Evolutionary conservation across 148 eudicot genomes (phyloP), one percentile per base, ranked within the genome.

Genomic region (Drosera capensis): DNA sequence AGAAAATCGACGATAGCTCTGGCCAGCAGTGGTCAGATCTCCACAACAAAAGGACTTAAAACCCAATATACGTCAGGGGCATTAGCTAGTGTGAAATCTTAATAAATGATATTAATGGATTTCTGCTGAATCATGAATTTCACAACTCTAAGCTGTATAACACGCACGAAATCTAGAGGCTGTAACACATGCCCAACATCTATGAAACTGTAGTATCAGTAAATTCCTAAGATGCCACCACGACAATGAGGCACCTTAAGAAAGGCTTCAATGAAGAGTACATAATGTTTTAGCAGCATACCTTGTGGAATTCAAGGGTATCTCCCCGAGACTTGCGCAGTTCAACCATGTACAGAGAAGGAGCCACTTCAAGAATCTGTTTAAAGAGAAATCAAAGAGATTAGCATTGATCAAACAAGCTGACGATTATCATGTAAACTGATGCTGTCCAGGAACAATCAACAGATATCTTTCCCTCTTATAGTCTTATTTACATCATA

Each of bases 281-380:
- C 38, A 34, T 11, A 11, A 3, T 9, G 5, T 15, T 2, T 13
- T 34, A 15, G 3, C 25, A 30, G 16, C 60, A n/a, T 57, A 82
- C 96, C 88, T 70, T 71, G 72, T 82, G 96, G 68, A 87, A 87
- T 60, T 87, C 96, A 43, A 87, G 68, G 5, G 96, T 87, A 59
- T 87, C 96, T 25, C 96, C 96, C 53, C 66, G 59, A 36, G 96
- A 60, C 49, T 87, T 87, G 41, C 88, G 88, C 60, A 87, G 72
- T 66, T 82, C 94, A 45, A 87, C 94, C 78, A 87, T 74, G 60
- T 70, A 65, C 15, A 87, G 75, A 29, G 96, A 82, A 43, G 96
- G 96, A 28, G 96, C 96, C 56, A 87, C 96, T 73, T 87, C 96
- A 58, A 79, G 77, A 25, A 87, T 74, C 96, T 87, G 75, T 43